phyloP scores from a whole-genome alignment of 2,329 filamentous ascomycete species.

The Ophiostoma quercus region DNA sequence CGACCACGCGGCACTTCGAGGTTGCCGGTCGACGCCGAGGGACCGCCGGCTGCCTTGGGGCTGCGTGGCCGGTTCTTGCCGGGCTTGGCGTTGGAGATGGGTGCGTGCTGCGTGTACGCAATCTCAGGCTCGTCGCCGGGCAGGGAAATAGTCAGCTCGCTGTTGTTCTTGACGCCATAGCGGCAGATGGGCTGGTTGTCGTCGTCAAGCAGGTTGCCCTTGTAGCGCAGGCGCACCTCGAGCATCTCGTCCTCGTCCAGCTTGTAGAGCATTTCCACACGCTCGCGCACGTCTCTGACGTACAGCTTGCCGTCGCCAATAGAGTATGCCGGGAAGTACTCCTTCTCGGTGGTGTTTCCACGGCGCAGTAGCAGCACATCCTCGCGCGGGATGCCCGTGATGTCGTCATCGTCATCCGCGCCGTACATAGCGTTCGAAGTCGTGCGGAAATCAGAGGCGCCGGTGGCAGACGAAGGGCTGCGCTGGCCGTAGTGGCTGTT shows the following conservation, averaged over 20 bases:
- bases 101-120: not conserved
- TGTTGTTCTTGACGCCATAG: slow-evolving; percentile 58
- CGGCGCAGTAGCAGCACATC: slow-evolving; percentile 67
- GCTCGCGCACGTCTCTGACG: slow-evolving; percentile 60
- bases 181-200: slow-evolving; percentile 51
- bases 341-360: slow-evolving; percentile 59
- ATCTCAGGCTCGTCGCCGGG: slow-evolving; percentile 41
- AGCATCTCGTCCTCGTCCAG: slow-evolving; percentile 49
- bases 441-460: slow-evolving; percentile 26
- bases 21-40: slow-evolving; percentile 33
- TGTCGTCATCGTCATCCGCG: slow-evolving; percentile 25
- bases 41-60: slow-evolving; percentile 21
- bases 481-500: slow-evolving; percentile 30
- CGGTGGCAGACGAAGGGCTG: slow-evolving; percentile 18
- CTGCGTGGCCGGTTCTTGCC: slow-evolving; percentile 31
- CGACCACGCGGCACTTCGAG: slow-evolving; percentile 35
- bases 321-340: slow-evolving; percentile 68
- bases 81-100: slow-evolving; percentile 15
- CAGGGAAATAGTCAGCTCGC: slow-evolving; percentile 56
- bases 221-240: slow-evolving; percentile 65
- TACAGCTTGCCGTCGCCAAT: slow-evolving; percentile 69
- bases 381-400: slow-evolving; percentile 47
- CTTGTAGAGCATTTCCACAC: slow-evolving; percentile 62
- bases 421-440: slow-evolving; percentile 24
- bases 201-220: slow-evolving; percentile 65